Conservation (phyloP, 2,329 filamentous ascomycete genomes). For the Fusarium kyushuense region DNA sequence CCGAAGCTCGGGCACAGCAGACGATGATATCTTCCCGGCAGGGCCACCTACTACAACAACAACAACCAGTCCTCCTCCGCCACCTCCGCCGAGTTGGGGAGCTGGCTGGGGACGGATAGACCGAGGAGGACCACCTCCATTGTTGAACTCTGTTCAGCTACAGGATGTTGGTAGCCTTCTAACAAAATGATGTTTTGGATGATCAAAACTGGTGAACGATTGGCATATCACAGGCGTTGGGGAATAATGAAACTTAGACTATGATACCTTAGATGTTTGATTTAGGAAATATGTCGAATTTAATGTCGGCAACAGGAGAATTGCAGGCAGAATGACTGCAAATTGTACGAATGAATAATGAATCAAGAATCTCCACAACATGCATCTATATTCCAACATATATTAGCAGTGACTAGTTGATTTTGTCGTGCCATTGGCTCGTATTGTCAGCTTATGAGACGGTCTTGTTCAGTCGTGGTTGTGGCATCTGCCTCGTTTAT, state of each 20-base stretch:
- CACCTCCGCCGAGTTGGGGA: conserved; percentile 48
- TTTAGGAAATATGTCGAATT: conserved; percentile 42
- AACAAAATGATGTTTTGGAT: conserved; percentile 30
- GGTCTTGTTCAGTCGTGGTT: background rate
- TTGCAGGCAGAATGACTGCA: conserved; percentile 12
- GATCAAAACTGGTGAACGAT: conserved; percentile 14
- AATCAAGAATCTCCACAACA: conserved; percentile 29
- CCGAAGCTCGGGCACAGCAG: conserved; percentile 46
- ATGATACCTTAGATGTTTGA: conserved; percentile 49
- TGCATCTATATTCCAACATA: background rate
- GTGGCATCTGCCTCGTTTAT: too few relatives aligned
- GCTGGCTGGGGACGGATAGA: conserved; percentile 51
- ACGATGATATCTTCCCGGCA: conserved; percentile 44
- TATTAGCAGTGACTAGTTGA: background rate
- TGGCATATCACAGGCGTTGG: conserved; percentile 44
- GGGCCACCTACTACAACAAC: conserved; percentile 23
- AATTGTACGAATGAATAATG: conserved; percentile 41
- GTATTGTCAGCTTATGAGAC: background rate
- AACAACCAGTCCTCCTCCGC: conserved; percentile 26
- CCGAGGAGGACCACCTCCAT: conserved; percentile 46
- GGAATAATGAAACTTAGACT: conserved; percentile 46
- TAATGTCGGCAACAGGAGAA: conserved; percentile 22
- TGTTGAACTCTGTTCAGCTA: conserved; percentile 48
- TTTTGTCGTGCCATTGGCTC: background rate
- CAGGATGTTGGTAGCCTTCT: conserved; percentile 53